These are phyloP conservation scores for Aspergillus alliaceus DNA, from an alignment of 2,329 filamentous ascomycete genomes.

Conservation along the genomic window DNA sequence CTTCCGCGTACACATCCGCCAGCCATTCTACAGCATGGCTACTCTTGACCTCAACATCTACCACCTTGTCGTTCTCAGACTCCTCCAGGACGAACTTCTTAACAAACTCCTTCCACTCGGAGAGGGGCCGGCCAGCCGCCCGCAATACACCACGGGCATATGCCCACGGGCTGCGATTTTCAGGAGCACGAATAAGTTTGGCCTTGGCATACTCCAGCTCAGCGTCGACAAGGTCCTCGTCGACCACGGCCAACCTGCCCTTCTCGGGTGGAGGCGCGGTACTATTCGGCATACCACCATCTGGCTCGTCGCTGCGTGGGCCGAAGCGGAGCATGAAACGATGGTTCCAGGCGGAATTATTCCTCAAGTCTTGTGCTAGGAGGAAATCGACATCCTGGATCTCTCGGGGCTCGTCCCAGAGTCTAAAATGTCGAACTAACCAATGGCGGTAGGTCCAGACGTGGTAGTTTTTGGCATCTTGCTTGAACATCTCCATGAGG, in stretches of 20 bases:
- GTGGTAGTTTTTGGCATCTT: conserved; percentile 96
- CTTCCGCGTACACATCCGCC: conserved; percentile 46
- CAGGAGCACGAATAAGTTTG: conserved; percentile 76
- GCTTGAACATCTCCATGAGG: conserved; percentile 73
- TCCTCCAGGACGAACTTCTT: conserved; percentile 53
- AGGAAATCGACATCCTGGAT: conserved; percentile 69
- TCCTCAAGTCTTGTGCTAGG: conserved; percentile 78
- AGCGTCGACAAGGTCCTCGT: conserved; percentile 64
- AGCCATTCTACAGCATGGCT: conserved; percentile 58
- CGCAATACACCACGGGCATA: conserved; percentile 77
- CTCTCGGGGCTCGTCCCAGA: conserved; percentile 61
- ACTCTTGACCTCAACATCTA: conserved; percentile 52
- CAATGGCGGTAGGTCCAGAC: conserved; percentile 94
- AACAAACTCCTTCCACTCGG: conserved; percentile 55
- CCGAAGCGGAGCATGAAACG: conserved; percentile 89
- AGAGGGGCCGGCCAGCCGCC: conserved; percentile 58
- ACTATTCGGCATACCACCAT: conserved; percentile 37
- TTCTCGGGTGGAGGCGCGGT: conserved; percentile 22
- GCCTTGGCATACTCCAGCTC: conserved; percentile 74
- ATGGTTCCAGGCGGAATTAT: conserved; percentile 98
- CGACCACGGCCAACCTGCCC: conserved; percentile 48
- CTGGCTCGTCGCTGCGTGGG: conserved; percentile 49
- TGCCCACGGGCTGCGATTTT: conserved; percentile 94
- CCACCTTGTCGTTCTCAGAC: conserved; percentile 35
- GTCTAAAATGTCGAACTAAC: conserved; percentile 64